Evolutionary conservation across 371 early-diverging fungal species (phyloP).

Genomic region (Blyttiomyces sp.): DNA sequence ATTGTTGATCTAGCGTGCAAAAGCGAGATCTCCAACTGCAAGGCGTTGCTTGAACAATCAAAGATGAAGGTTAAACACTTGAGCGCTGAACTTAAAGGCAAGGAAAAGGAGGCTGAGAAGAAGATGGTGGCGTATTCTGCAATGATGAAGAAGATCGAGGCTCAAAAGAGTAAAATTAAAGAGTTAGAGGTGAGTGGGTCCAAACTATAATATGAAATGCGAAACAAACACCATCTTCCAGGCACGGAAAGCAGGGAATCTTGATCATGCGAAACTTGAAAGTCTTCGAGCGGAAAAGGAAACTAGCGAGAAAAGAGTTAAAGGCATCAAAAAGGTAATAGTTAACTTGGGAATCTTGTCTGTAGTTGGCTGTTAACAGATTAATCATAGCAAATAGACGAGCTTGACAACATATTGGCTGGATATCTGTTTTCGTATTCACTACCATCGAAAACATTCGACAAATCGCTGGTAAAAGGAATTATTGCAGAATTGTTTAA

Average conservation of each 20-base stretch:
- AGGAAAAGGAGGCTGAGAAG: conserved; percentile 30
- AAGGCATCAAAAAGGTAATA: neutral
- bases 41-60: conserved; percentile 68
- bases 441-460: conserved; percentile 60
- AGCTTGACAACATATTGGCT: conserved; percentile 32
- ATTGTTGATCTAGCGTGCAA: conserved; percentile 52
- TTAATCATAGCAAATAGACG: conserved; percentile 23
- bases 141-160: conserved; percentile 41
- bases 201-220: too few relatives aligned
- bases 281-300: too few relatives aligned
- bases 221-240: too few relatives aligned
- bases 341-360: too few relatives aligned
- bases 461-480: conserved; percentile 86
- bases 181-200: neutral
- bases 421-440: conserved; percentile 38
- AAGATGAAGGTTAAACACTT: conserved; percentile 68
- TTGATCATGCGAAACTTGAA: too few relatives aligned
- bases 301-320: neutral
- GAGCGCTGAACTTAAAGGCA: conserved; percentile 47
- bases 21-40: conserved; percentile 51
- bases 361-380: too few relatives aligned
- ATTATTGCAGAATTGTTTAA: conserved; percentile 84
- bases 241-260: too few relatives aligned
- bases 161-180: conserved; percentile 41
- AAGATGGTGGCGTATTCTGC: conserved; percentile 52